Percentiles rank a stretch among this genome's conserved stretches.
These are phyloP conservation scores for Vanrija sp. DNA, from an alignment of 1,284 basidiomycete species.

Conservation along the genomic window DNA sequence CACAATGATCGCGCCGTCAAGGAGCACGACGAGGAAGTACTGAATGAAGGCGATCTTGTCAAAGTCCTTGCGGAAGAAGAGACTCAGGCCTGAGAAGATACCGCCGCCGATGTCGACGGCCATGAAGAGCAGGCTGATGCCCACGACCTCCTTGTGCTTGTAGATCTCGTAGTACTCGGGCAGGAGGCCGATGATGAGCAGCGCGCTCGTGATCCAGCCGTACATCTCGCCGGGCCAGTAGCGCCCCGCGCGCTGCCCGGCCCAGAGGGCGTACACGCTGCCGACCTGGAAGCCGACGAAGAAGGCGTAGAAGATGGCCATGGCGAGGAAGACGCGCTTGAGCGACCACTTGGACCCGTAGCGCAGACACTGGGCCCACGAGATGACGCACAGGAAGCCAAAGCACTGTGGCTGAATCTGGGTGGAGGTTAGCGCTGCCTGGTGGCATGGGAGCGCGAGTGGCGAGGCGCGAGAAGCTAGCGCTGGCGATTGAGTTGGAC, in stretches of 20 bases:
- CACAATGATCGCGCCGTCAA: conserved; percentile 60
- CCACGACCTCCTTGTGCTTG: conserved; percentile 64
- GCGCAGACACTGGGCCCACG: conserved; percentile 65
- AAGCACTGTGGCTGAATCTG: conserved; percentile 70
- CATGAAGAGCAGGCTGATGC: conserved; percentile 70
- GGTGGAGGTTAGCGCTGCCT: background rate
- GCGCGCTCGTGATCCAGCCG: conserved; percentile 61
- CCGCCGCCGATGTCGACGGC: conserved; percentile 67
- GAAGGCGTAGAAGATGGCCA: conserved; percentile 49
- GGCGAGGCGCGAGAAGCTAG: background rate
- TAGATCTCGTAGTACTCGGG: conserved; percentile 65
- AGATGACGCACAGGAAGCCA: conserved; percentile 59
- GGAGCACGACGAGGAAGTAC: conserved; percentile 51
- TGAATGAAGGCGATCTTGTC: conserved; percentile 63
- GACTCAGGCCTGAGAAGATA: conserved; percentile 63
- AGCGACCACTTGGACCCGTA: conserved; percentile 52
- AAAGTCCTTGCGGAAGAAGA: conserved; percentile 64
- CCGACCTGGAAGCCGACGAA: conserved; percentile 61
- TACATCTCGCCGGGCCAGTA: conserved; percentile 58
- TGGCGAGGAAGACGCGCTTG: conserved; percentile 49
- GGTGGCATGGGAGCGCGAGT: background rate
- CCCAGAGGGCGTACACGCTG: conserved; percentile 59
- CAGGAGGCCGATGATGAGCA: conserved; percentile 63
- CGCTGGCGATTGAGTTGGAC: background rate
- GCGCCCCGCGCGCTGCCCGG: conserved; percentile 54